Evolutionary conservation across 768 basidiomycete species (phyloP), one percentile per base, ranked within the genome.

Genomic region (Tylopilus sp.): DNA sequence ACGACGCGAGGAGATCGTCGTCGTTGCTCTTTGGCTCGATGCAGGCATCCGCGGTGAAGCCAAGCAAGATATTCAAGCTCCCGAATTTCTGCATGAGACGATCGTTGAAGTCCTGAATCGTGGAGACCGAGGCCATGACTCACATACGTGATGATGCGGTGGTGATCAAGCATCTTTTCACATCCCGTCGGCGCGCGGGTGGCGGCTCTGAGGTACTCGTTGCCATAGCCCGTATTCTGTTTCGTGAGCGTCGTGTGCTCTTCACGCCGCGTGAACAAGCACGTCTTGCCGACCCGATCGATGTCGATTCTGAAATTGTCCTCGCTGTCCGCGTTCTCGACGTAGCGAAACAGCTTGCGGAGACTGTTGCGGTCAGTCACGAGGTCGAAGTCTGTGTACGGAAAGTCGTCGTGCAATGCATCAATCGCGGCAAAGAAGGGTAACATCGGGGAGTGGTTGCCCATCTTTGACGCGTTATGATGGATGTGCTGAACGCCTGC

Each of bases 291-390:
- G 0, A 73, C 76, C 17, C 87, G 70, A 61, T 90, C 81, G 4
- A 82, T 53, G 50, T 91, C 86, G 55, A 91, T 86, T 18, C 88
- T 72, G 60, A 90, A 91, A 48, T 80, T 21, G 10, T 44, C 77
- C 10, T 67, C 68, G 3, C 11, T 15, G 5, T 17, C 11, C 10
- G 18, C 46, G 13, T 48, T 21, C n/a, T 64, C 59, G 13, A 65
- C 48, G 82, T 81, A 86, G 22, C 81, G 73, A 20, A 82, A 59
- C 36, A 89, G 68, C 63, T 85, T 86, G 22, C 86, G 75, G 17
- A 88, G 68, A 22, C 72, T 73, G 58, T 87, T 88, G 25, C 88
- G 75, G 59, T 88, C 86, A 0, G 84, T 81, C 53, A 88, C 69
- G 18, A 68, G 47, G 39, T 80, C 69, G 17, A 79, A 72, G 6